Percentiles rank a stretch among this genome's conserved stretches.
Evolutionary conservation across 202 grass and related monocot species (phyloP).

Genomic region (Cymbopogon flexuosus): DNA sequence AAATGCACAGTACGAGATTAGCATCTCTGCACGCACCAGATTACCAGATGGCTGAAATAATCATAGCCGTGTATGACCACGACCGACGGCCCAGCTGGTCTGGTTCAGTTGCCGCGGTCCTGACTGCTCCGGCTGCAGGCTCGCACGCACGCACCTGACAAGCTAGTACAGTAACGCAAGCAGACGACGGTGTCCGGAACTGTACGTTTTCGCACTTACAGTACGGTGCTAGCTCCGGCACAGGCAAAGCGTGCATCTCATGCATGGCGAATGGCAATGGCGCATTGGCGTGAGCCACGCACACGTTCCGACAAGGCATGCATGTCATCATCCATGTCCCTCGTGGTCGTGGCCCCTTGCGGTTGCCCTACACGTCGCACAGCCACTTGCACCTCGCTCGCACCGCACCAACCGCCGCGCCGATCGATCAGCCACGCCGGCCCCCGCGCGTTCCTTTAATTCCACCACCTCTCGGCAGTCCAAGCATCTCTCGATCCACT

Average conservation of each 20-base stretch:
- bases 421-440: too few species aligned
- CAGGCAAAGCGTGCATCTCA: neutral
- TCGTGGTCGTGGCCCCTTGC: neutral
- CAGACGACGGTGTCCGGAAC: neutral
- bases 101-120: neutral
- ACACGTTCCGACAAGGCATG: neutral
- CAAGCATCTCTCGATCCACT: too few species aligned
- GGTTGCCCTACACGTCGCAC: slow-evolving; percentile 14
- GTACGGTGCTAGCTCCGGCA: neutral
- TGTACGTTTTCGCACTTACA: neutral
- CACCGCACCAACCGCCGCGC: slow-evolving; percentile 13
- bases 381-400: neutral
- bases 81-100: neutral
- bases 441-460: too few species aligned
- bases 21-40: neutral
- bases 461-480: too few species aligned
- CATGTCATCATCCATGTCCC: neutral
- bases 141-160: neutral
- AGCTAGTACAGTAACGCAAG: neutral
- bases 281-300: neutral
- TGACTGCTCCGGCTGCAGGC: neutral
- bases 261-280: neutral
- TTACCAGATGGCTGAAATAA: neutral
- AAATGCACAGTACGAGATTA: neutral
- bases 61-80: slow-evolving; percentile 11